Conservation (phyloP, 805 yeast species). For the Pichia nanzhaoensis region DNA sequence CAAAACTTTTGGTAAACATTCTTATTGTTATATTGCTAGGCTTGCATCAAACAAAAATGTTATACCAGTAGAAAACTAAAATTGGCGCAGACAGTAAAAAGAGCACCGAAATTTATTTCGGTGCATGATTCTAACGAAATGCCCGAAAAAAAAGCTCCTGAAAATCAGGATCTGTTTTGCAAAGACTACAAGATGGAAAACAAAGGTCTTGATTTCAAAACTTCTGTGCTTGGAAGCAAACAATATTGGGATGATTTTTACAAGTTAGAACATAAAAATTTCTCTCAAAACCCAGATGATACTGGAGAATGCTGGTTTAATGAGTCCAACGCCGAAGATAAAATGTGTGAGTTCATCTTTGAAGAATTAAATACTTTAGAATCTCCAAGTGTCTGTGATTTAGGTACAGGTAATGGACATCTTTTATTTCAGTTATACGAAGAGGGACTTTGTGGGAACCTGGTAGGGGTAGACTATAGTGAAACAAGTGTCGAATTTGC, state of each 20-base stretch:
- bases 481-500: conserved; percentile 77
- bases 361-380: conserved; percentile 10
- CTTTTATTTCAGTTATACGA: conserved; percentile 62
- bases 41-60: too few species aligned
- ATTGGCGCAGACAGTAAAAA: too few species aligned
- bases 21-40: too few species aligned
- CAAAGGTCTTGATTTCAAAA: conserved; percentile 41
- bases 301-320: conserved; percentile 97
- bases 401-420: conserved; percentile 98
- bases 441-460: conserved; percentile 44
- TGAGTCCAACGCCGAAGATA: conserved; percentile 87
- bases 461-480: conserved; percentile 84
- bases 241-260: conserved; percentile 92
- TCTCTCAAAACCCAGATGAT: conserved; percentile 66
- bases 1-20: background rate
- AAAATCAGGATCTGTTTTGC: too few species aligned
- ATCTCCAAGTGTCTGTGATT: conserved; percentile 50
- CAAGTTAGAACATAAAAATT: conserved; percentile 63
- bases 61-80: too few species aligned
- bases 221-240: conserved; percentile 81
- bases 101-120: too few species aligned
- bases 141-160: too few species aligned
- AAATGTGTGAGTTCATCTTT: conserved; percentile 66
- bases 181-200: conserved; percentile 7
- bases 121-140: too few species aligned